Conservation (phyloP, 257 asterid species). For the Avicennia marina region DNA sequence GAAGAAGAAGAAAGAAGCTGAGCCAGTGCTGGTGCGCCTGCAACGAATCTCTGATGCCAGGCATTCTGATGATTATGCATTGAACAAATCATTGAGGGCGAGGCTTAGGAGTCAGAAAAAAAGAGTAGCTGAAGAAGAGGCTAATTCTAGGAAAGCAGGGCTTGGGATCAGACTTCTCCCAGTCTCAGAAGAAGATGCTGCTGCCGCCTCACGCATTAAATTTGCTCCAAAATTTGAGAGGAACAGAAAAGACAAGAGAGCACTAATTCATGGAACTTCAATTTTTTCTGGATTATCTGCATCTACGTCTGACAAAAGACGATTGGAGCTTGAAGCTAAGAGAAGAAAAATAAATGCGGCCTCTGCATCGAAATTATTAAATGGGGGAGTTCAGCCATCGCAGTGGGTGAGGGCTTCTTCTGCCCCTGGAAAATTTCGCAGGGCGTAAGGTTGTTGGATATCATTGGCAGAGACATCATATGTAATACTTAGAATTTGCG, state of each 20-base stretch:
- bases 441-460: conserved; percentile 12
- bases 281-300: conserved; percentile 74
- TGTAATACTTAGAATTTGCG: no score
- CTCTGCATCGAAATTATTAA: conserved; percentile 57
- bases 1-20: conserved; percentile 92
- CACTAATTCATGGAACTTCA: conserved; percentile 60
- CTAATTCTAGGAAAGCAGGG: conserved; percentile 61
- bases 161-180: conserved; percentile 80
- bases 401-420: conserved; percentile 43
- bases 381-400: conserved; percentile 76
- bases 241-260: conserved; percentile 75
- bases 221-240: conserved; percentile 61
- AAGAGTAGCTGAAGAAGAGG: conserved; percentile 91
- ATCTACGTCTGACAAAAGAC: conserved; percentile 37
- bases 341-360: conserved; percentile 69
- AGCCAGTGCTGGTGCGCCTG: conserved; percentile 83
- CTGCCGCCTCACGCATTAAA: conserved; percentile 55
- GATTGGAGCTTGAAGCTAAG: conserved; percentile 69
- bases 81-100: conserved; percentile 74
- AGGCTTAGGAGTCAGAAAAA: conserved; percentile 80
- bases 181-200: conserved; percentile 61
- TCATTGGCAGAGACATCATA: no score
- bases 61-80: conserved; percentile 79
- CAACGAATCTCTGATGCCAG: conserved; percentile 78
- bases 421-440: conserved; percentile 17